Evolutionary conservation across 306 rosid species (phyloP).

Genomic region (Inga oerstediana): DNA sequence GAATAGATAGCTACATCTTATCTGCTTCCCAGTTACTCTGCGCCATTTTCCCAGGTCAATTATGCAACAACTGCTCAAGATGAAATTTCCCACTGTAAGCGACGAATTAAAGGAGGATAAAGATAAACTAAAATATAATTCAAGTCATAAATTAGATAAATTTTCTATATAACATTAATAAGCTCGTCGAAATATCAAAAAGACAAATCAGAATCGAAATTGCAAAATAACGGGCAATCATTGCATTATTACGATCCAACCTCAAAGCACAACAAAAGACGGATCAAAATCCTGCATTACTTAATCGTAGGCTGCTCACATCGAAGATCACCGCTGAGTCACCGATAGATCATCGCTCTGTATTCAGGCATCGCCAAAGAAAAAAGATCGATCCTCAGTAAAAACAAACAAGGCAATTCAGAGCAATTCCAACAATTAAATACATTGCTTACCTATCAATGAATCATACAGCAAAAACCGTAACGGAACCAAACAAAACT

Average conservation of each 20-base stretch:
- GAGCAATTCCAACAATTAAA: slow-evolving; percentile 4
- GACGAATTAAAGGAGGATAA: background rate
- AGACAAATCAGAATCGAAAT: background rate
- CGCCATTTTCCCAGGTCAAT: slow-evolving; percentile 56
- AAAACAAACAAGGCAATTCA: background rate
- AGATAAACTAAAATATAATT: background rate
- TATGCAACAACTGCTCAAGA: slow-evolving; percentile 42
- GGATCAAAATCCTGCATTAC: slow-evolving; percentile 68
- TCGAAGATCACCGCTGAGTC: slow-evolving; percentile 45
- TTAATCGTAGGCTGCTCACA: slow-evolving; percentile 33
- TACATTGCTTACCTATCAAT: slow-evolving; percentile 15
- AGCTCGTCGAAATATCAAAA: background rate
- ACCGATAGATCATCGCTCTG: slow-evolving; percentile 33
- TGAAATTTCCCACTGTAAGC: slow-evolving; percentile 30
- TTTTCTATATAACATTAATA: background rate
- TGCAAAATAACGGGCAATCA: slow-evolving; percentile 26
- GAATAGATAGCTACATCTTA: slow-evolving; percentile 64
- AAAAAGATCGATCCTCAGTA: background rate
- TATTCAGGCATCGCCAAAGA: slow-evolving; percentile 30
- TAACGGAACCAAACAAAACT: background rate
- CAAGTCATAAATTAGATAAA: slow-evolving; percentile 2
- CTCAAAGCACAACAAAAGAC: slow-evolving; percentile 43
- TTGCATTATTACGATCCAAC: slow-evolving; percentile 44
- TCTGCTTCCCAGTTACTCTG: slow-evolving; percentile 99
- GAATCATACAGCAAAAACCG: slow-evolving; percentile 23